Evolutionary conservation across 768 basidiomycete species (phyloP).

Genomic region (Vishniacozyma victoriae): DNA sequence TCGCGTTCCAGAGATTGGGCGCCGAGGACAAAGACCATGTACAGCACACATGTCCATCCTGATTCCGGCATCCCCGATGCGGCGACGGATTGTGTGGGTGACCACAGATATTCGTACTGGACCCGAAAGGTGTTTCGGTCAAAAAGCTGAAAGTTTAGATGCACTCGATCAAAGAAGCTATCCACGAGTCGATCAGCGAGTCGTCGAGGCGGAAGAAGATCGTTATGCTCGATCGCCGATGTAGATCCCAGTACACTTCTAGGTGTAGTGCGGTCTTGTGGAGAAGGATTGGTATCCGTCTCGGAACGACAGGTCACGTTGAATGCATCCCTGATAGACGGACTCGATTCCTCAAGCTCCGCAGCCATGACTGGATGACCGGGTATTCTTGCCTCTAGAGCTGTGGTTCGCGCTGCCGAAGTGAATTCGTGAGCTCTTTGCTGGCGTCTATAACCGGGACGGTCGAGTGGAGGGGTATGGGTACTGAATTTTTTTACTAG

Average conservation of each 20-base stretch:
- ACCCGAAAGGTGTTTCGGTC: conserved; percentile 9
- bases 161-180: conserved; percentile 10
- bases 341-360: neutral
- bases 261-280: neutral
- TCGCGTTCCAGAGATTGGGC: conserved; percentile 5
- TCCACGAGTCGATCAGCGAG: conserved; percentile 4
- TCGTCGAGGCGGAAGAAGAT: neutral
- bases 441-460: neutral
- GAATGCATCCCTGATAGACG: neutral
- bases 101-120: conserved; percentile 5
- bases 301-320: neutral
- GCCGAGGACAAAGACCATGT: conserved; percentile 8
- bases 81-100: neutral
- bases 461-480: neutral
- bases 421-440: neutral
- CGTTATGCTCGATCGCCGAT: neutral
- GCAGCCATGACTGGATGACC: conserved; percentile 11
- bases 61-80: neutral
- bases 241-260: neutral
- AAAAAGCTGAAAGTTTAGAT: conserved; percentile 10
- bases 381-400: conserved; percentile 10
- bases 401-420: neutral
- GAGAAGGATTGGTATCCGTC: neutral
- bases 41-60: conserved; percentile 6
- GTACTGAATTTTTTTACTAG: conserved; percentile 2